Percentiles rank a stretch among this genome's conserved stretches.
Conservation (phyloP, 441 rosid genomes). For the Metrosideros polymorpha region DNA sequence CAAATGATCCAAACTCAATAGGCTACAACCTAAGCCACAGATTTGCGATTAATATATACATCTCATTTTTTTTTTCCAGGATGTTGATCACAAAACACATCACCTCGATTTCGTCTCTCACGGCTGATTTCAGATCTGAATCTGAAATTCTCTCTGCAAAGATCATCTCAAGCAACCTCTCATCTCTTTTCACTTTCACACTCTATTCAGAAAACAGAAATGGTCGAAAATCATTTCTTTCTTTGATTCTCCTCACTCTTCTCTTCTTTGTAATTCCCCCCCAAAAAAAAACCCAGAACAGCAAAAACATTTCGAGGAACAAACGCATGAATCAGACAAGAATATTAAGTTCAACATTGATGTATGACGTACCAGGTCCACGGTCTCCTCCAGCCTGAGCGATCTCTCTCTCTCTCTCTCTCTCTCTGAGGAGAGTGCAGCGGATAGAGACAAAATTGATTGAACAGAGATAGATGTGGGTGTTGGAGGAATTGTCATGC, state of each 20-base stretch:
- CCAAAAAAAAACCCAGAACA: not conserved
- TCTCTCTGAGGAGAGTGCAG: not conserved
- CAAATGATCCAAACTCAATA: not conserved
- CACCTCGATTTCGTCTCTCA: not conserved
- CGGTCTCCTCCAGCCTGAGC: not conserved
- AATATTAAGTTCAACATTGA: not conserved
- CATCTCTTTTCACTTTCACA: not conserved
- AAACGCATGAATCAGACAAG: not conserved
- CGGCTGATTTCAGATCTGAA: not conserved
- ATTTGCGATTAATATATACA: not conserved
- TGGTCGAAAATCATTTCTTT: not conserved
- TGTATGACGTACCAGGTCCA: not conserved
- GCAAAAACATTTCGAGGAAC: not conserved
- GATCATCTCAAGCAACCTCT: not conserved
- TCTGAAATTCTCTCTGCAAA: not conserved
- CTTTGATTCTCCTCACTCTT: not conserved
- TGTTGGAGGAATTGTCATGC: not conserved
- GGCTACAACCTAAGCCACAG: not conserved
- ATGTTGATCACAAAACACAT: not conserved
- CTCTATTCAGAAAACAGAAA: not conserved
- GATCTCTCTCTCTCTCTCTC: not conserved
- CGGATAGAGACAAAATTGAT: not conserved
- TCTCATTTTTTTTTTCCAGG: not conserved
- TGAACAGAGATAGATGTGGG: not conserved
- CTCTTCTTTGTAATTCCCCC: not conserved